Evolutionary conservation across 2,329 filamentous ascomycete genomes (phyloP), one percentile per base, ranked within the genome.

Genomic region (Phyllosticta citriasiana): DNA sequence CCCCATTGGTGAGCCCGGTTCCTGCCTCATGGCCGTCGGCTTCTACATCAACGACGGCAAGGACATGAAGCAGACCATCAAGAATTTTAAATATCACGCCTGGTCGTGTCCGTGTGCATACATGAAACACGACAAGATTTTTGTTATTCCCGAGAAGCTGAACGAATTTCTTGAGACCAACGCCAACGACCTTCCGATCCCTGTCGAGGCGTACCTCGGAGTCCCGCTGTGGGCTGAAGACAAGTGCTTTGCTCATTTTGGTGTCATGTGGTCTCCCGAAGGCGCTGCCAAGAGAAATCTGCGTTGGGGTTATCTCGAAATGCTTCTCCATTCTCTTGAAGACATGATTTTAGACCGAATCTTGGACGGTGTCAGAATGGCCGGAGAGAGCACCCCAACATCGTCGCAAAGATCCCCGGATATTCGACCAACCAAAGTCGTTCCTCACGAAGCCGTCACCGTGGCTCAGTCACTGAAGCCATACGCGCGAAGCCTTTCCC

Each of bases 101-200:
- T 86, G 85, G 66, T 83, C 79, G 25, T 84, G 84, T 64, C 85
- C 86, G 4, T 86, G 86, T 71, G 81, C 81, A 40, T 82, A 87
- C 69, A 88, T 89, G 86, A 84, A 82, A 65, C 83, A 88, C 69
- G 85, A 88, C 74, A 87, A 88, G 70, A 83, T 88, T 57, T 86
- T 88, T 69, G 73, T 88, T 61, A 83, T 89, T 24, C 84, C 86
- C 0, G 82, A 88, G 61, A 77, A 79, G 52, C 72, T 89, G 54
- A 77, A 77, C 59, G 80, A 83, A 4, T 82, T 86, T 67, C 79
- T 83, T 55, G 78, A 80, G 26, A 77, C 84, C 64, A 86, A 86
- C 65, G 83, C 84, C 4, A 86, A 87, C 66, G 71, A 77, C 57
- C 72, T 88, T 12, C 82, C 84, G 0, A 81, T 85, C 27, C 77